A percentile compares a stretch with the other conserved stretches of the same genome.
Conservation (phyloP, 2,329 filamentous ascomycete genomes). For the Stagonosporopsis rhizophila region DNA sequence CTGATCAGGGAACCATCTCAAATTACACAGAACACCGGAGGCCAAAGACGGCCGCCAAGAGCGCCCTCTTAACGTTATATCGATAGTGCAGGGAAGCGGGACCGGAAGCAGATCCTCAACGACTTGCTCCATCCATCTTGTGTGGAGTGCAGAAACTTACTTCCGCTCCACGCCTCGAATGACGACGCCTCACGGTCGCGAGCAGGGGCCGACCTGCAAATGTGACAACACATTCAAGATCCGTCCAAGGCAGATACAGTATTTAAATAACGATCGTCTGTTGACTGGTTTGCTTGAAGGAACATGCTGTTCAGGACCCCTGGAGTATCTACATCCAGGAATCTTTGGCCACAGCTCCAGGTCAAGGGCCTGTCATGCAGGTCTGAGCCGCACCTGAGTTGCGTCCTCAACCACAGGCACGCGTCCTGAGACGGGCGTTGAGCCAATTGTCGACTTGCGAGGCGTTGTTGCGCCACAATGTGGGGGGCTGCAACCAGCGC, state of each 20-base stretch:
- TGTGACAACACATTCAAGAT: conserved; percentile 15
- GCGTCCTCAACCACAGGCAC: conserved; percentile 18
- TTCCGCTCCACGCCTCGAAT: neutral
- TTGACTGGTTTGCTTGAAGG: conserved; percentile 1
- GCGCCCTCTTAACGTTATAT: neutral
- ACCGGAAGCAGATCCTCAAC: conserved; percentile 14
- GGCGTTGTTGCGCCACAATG: conserved; percentile 14
- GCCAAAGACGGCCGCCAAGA: conserved; percentile 3
- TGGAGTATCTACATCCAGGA: neutral
- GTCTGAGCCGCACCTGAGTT: conserved; percentile 17
- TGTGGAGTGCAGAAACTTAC: conserved; percentile 9
- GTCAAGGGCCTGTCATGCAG: conserved; percentile 6
- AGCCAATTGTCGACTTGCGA: conserved; percentile 29
- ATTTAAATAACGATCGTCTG: conserved; percentile 11
- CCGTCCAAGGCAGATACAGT: neutral
- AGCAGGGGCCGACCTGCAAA: conserved; percentile 15
- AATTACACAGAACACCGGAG: neutral
- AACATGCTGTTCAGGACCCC: neutral
- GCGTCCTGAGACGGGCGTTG: conserved; percentile 34
- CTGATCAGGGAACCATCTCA: conserved; percentile 14
- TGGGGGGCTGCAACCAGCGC: conserved; percentile 8
- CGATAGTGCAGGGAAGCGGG: conserved; percentile 13
- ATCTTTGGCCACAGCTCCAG: conserved; percentile 1
- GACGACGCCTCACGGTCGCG: conserved; percentile 5
- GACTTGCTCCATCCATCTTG: neutral